Percentiles rank a stretch among this genome's conserved stretches.
Conservation (phyloP, 805 yeast genomes). For the Groenewaldozyma salmanticensis region DNA sequence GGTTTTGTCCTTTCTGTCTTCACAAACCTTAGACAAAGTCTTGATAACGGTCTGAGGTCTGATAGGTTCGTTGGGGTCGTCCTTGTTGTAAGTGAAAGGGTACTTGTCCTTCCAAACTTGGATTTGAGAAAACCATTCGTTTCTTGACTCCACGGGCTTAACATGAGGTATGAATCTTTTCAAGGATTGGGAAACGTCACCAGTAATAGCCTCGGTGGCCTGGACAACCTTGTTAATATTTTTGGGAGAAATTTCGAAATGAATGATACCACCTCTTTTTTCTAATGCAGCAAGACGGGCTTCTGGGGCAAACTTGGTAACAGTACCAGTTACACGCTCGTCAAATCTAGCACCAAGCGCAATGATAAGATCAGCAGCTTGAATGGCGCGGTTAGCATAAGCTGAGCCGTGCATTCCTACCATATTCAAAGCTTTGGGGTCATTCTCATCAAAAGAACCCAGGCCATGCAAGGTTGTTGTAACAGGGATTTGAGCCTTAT, state of each 20-base stretch:
- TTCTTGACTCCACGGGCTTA: slow-evolving; percentile 49
- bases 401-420: slow-evolving; percentile 98
- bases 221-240: slow-evolving; percentile 92
- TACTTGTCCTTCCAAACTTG: slow-evolving; percentile 75
- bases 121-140: slow-evolving; percentile 70
- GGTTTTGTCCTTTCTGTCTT: slow-evolving; percentile 55
- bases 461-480: slow-evolving; percentile 91
- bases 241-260: slow-evolving; percentile 92
- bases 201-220: slow-evolving; percentile 94
- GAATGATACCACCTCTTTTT: slow-evolving; percentile 90
- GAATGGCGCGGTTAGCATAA: slow-evolving; percentile 90
- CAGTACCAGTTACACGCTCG: slow-evolving; percentile 90
- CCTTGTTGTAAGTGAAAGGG: slow-evolving; percentile 75
- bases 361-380: slow-evolving; percentile 82
- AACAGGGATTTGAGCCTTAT: slow-evolving; percentile 87
- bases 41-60: slow-evolving; percentile 89
- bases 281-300: slow-evolving; percentile 85
- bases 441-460: slow-evolving; percentile 90
- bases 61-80: slow-evolving; percentile 42
- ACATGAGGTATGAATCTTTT: slow-evolving; percentile 63
- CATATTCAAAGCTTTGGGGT: slow-evolving; percentile 87
- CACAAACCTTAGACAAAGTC: slow-evolving; percentile 67
- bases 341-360: slow-evolving; percentile 97
- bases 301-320: slow-evolving; percentile 84
- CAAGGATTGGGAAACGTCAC: slow-evolving; percentile 81